These are phyloP conservation scores for Austroboletus eburneus DNA, from an alignment of 768 basidiomycete genomes.

Conservation along the genomic window DNA sequence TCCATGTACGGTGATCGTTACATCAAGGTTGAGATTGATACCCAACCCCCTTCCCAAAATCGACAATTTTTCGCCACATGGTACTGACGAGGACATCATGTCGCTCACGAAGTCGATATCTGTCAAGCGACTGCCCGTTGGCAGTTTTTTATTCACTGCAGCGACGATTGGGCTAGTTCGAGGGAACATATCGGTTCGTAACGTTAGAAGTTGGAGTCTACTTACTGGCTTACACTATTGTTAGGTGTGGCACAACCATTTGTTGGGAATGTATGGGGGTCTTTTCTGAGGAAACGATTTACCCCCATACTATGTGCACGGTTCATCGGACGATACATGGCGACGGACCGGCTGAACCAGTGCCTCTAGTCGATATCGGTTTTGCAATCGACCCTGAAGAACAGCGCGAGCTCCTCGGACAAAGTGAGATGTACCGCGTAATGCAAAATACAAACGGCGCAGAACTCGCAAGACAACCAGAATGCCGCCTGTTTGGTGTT, in stretches of 20 bases:
- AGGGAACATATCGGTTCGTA: constrained; percentile 40
- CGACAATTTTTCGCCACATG: constrained; percentile 34
- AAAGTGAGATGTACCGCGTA: constrained; percentile 9
- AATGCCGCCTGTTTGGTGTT: too few species aligned
- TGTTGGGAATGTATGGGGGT: constrained; percentile 62
- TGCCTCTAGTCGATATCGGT: constrained; percentile 9
- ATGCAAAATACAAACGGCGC: neutral
- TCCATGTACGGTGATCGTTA: constrained; percentile 36
- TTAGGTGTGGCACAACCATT: constrained; percentile 67
- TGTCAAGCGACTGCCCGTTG: constrained; percentile 24
- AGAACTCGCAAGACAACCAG: neutral
- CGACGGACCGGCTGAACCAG: constrained; percentile 4
- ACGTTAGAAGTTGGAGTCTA: neutral
- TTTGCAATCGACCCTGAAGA: constrained; percentile 16
- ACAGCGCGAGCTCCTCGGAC: constrained; percentile 17
- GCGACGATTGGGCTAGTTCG: constrained; percentile 23
- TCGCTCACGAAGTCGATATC: constrained; percentile 28
- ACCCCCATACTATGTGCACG: constrained; percentile 36
- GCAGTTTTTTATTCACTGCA: constrained; percentile 17
- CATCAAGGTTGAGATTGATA: constrained; percentile 46
- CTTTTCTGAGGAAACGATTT: constrained; percentile 33
- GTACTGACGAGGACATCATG: constrained; percentile 24
- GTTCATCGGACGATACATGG: constrained; percentile 32
- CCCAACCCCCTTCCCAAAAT: constrained; percentile 40
- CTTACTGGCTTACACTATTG: neutral